Evolutionary conservation across 1,284 basidiomycete species (phyloP), one percentile per base, ranked within the genome.

Genomic region (Cryptococcus hybrid): DNA sequence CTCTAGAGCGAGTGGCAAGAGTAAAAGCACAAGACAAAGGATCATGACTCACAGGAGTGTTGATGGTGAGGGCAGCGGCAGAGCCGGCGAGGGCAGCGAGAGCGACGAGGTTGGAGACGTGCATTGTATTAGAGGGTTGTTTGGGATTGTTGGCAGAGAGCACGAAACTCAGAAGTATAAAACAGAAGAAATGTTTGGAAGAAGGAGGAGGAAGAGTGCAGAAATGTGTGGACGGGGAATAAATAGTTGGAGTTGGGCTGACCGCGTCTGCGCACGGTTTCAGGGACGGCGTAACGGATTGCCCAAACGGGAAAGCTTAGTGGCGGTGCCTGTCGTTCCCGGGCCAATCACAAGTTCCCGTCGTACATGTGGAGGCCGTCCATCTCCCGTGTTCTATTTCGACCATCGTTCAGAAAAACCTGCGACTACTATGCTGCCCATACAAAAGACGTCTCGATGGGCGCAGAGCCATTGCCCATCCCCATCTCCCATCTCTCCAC

Each of bases 41-140:
- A 39, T 37, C n/a, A 11, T 7, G 13, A 75, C 73, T 63, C 53
- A 75, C 73, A 34, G 73, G 70, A 40, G 74, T 76, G 66, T 57
- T 67, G 61, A 73, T 64, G 38, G 62, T 52, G 50, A 51, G 64
- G 48, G 68, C 74, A 36, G 66, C 38, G 44, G 66, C 67, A 43
- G 66, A 52, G 53, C 59, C 69, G 39, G 66, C 68, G 54, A 70
- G 60, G 47, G 65, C 59, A 52, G 67, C 55, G 52, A 61, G 49
- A 47, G 67, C 46, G 47, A 65, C 39, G 59, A 62, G 35, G 49
- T 56, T 49, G 46, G 63, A 64, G 60, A 56, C 46, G 65, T 71
- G 58, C 69, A 73, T 72, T 59, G 58, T 67, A 40, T 47, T 53
- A 40, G 45, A 45, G 47, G 35, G 34, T 50, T 43, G 46, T 49